Percentiles rank a stretch among this genome's conserved stretches.
These are phyloP conservation scores for Daldinia childiae DNA, from an alignment of 495 filamentous ascomycete genomes.

Conservation along the genomic window DNA sequence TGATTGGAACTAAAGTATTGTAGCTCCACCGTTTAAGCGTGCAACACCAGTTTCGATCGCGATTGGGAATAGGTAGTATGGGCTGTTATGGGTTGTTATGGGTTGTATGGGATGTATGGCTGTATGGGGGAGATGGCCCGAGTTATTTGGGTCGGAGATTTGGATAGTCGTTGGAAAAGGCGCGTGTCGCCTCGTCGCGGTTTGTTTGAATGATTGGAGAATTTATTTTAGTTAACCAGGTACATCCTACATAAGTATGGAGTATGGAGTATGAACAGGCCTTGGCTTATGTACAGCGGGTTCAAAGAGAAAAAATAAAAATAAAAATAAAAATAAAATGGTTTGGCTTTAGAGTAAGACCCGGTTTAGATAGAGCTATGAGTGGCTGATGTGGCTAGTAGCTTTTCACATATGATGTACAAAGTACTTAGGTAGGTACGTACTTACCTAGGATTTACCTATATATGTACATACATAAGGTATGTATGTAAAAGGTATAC, in stretches of 20 bases:
- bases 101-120: constrained; percentile 14
- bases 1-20: constrained; percentile 15
- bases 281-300: constrained; percentile 26
- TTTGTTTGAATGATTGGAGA: constrained; percentile 40
- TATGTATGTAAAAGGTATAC: too few relatives aligned
- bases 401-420: too few relatives aligned
- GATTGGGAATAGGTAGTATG: constrained; percentile 30
- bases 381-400: constrained; percentile 22
- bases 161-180: constrained; percentile 40
- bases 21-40: constrained; percentile 36
- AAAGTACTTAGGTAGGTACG: too few relatives aligned
- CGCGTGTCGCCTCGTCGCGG: constrained; percentile 41
- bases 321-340: not conserved
- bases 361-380: not conserved
- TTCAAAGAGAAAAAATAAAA: not conserved
- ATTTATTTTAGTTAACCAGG: too few relatives aligned
- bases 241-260: not conserved
- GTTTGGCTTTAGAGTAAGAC: not conserved
- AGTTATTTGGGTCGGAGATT: constrained; percentile 38
- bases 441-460: too few relatives aligned
- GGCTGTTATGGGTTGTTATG: too few relatives aligned
- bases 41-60: constrained; percentile 41
- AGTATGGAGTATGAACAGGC: constrained; percentile 19
- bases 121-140: constrained; percentile 23
- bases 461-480: too few relatives aligned